Conservation (phyloP, 2,329 filamentous ascomycete species). For the Alternaria incomplexa region DNA sequence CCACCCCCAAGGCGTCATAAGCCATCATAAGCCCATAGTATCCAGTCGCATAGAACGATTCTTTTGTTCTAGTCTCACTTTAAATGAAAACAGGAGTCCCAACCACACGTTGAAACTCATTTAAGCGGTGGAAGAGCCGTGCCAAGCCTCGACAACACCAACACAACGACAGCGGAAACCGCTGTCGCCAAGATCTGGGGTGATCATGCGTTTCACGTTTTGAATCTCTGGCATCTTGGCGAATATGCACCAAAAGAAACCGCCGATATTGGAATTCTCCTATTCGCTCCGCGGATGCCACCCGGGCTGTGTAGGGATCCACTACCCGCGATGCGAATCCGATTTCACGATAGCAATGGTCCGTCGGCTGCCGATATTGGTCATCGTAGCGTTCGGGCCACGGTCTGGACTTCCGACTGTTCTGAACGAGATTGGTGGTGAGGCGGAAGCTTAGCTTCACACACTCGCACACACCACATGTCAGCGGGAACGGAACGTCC, state of each 20-base stretch:
- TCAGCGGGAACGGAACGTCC: not conserved
- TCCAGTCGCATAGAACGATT: not conserved
- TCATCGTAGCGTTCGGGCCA: not conserved
- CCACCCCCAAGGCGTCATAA: not conserved
- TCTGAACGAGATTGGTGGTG: not conserved
- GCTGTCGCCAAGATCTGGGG: conserved; percentile 16
- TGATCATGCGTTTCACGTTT: conserved; percentile 18
- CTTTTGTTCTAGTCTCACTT: conserved; percentile 10
- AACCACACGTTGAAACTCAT: conserved; percentile 12
- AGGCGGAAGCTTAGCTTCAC: not conserved
- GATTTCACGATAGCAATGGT: not conserved
- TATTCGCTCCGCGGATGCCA: not conserved
- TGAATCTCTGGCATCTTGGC: conserved; percentile 3
- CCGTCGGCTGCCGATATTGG: not conserved
- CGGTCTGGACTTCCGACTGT: not conserved
- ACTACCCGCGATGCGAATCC: not conserved
- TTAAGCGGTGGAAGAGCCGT: conserved; percentile 12
- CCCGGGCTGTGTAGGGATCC: not conserved
- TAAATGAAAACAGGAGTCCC: conserved; percentile 12
- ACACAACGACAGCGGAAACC: conserved; percentile 1
- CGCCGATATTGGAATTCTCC: not conserved
- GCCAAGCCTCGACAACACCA: conserved; percentile 6
- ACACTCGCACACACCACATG: not conserved
- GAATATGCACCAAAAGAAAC: not conserved
- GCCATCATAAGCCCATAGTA: conserved; percentile 1